A percentile compares a stretch with the other conserved stretches of the same genome.
These are phyloP conservation scores for Apiospora koreana DNA, from an alignment of 2,329 filamentous ascomycete species.

Conservation along the genomic window DNA sequence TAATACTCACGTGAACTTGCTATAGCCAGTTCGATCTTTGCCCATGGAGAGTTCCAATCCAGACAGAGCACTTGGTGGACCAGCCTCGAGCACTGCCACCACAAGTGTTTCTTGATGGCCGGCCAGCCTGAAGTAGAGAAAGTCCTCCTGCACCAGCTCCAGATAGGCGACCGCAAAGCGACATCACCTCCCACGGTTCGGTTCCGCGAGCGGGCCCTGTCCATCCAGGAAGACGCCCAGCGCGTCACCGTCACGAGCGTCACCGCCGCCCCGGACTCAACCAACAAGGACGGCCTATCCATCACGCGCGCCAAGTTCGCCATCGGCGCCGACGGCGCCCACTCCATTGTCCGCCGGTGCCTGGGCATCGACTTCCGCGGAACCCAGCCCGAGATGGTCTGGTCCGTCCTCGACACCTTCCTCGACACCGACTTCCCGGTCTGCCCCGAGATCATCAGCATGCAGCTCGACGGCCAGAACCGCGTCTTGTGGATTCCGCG, in stretches of 20 bases:
- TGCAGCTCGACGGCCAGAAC: conserved; percentile 45
- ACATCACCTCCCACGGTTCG: conserved; percentile 36
- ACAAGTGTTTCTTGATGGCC: conserved; percentile 52
- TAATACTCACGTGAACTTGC: background rate
- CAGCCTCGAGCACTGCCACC: conserved; percentile 42
- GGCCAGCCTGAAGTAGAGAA: conserved; percentile 48
- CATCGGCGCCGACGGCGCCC: conserved; percentile 54
- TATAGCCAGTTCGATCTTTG: conserved; percentile 49
- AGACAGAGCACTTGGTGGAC: conserved; percentile 51
- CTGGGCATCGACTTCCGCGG: conserved; percentile 44
- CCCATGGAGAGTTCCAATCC: conserved; percentile 45
- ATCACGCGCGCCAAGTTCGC: conserved; percentile 41
- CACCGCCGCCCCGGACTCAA: conserved; percentile 22
- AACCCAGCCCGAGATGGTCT: conserved; percentile 50
- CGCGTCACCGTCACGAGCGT: conserved; percentile 25
- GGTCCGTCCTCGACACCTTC: conserved; percentile 50
- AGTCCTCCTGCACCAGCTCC: conserved; percentile 36
- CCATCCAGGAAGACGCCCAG: conserved; percentile 23
- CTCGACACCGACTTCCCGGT: conserved; percentile 49
- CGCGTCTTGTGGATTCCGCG: conserved; percentile 50
- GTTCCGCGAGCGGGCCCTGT: conserved; percentile 39
- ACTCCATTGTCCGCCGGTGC: conserved; percentile 44
- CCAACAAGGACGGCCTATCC: background rate
- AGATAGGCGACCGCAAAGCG: conserved; percentile 16
- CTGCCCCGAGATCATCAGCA: conserved; percentile 48